Evolutionary conservation across 2,329 filamentous ascomycete genomes (phyloP).

Genomic region (Aureobasidium lini): DNA sequence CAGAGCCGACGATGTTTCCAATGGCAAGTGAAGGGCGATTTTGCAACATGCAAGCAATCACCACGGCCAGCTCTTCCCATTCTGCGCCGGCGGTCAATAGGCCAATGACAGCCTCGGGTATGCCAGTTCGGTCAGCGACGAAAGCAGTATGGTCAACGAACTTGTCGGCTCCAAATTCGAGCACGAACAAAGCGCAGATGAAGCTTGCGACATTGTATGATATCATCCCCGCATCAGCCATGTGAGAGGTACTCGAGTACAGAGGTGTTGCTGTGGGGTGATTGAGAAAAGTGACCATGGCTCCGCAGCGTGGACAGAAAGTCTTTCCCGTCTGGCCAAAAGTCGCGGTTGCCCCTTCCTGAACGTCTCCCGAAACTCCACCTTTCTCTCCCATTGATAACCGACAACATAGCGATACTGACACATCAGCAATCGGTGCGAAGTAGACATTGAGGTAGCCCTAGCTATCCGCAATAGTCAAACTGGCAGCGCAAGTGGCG

Average conservation of each 20-base stretch:
- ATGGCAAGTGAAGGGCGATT: slow-evolving; percentile 42
- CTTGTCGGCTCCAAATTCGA: slow-evolving; percentile 46
- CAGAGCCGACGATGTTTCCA: slow-evolving; percentile 49
- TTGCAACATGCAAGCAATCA: slow-evolving; percentile 41
- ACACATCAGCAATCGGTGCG: too few species aligned
- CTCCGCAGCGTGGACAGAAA: too few species aligned
- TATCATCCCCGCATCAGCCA: slow-evolving; percentile 17
- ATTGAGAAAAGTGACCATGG: too few species aligned
- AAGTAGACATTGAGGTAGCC: too few species aligned
- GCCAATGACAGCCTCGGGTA: slow-evolving; percentile 43
- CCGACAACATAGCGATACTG: too few species aligned
- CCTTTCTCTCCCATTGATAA: too few species aligned
- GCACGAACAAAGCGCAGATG: slow-evolving; percentile 40
- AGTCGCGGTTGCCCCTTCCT: too few species aligned
- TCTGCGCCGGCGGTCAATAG: slow-evolving; percentile 48
- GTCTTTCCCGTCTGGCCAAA: too few species aligned
- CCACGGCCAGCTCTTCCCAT: slow-evolving; percentile 50
- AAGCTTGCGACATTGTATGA: slow-evolving; percentile 38
- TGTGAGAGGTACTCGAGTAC: neutral
- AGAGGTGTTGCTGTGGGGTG: too few species aligned
- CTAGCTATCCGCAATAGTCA: too few species aligned
- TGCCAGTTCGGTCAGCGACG: slow-evolving; percentile 37
- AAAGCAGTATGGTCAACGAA: slow-evolving; percentile 46
- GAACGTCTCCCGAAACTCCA: too few species aligned
- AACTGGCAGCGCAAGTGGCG: too few species aligned